Percentiles rank a stretch among this genome's conserved stretches.
phyloP scores from a whole-genome alignment of 2,329 filamentous ascomycete species.

The Diaporthe velutina region DNA sequence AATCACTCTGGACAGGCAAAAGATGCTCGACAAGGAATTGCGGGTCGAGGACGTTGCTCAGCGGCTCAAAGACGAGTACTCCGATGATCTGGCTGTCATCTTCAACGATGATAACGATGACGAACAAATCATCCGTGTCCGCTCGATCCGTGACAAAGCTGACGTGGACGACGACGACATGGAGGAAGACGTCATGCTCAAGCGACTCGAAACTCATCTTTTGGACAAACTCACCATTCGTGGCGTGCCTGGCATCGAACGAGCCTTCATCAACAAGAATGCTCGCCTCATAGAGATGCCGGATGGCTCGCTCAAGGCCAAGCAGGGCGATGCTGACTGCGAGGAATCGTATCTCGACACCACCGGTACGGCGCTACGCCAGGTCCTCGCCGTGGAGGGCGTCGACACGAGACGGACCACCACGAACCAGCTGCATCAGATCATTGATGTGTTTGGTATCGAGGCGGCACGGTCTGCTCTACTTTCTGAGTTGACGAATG shows the following conservation, averaged over 20 bases:
- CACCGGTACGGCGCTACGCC: conserved; percentile 86
- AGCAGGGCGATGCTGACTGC: conserved; percentile 80
- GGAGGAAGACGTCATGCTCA: conserved; percentile 92
- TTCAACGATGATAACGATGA: conserved; percentile 99
- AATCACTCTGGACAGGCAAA: conserved; percentile 92
- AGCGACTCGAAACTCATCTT: conserved; percentile 91
- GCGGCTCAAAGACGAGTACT: conserved; percentile 90
- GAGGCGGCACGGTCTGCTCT: conserved; percentile 91
- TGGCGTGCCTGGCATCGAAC: conserved; percentile 88
- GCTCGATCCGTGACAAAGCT: conserved; percentile 78
- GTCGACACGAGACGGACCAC: conserved; percentile 89
- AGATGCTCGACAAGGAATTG: conserved; percentile 94
- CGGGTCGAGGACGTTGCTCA: conserved; percentile 91
- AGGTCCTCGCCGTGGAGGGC: conserved; percentile 87
- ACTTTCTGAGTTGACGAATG: conserved; percentile 88
- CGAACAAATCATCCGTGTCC: conserved; percentile 92
- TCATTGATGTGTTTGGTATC: conserved; percentile 95
- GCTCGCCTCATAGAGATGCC: conserved; percentile 74
- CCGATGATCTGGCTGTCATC: conserved; percentile 87
- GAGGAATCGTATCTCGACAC: conserved; percentile 98
- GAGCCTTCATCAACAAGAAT: conserved; percentile 92
- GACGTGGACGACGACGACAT: conserved; percentile 75
- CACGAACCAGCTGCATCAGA: conserved; percentile 95
- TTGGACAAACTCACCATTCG: conserved; percentile 92
- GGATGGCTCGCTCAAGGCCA: conserved; percentile 80